phyloP scores from a whole-genome alignment of 345 rosid species.

The Syzygium aqueum region DNA sequence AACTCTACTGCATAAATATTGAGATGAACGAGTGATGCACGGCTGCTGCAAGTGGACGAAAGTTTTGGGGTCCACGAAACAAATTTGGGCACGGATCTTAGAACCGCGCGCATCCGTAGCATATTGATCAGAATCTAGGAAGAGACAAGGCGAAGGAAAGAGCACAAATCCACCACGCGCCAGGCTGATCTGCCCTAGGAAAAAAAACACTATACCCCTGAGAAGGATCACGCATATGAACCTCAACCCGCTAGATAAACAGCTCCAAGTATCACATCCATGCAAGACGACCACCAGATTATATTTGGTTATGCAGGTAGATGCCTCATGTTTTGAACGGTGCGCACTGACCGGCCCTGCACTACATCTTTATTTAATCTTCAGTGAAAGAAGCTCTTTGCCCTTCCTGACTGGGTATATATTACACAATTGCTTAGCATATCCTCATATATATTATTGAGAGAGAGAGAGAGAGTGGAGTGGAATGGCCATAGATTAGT shows the following conservation, averaged over 20 bases:
- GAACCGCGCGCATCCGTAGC: not conserved
- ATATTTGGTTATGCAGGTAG: not conserved
- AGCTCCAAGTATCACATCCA: not conserved
- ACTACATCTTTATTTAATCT: not conserved
- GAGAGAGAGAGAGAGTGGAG: constrained; percentile 10
- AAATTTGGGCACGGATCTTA: not conserved
- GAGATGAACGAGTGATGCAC: not conserved
- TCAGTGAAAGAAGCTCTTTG: not conserved
- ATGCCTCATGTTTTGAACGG: not conserved
- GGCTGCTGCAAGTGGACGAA: not conserved
- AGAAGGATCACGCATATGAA: not conserved
- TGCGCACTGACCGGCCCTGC: not conserved
- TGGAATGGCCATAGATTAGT: constrained; percentile 52
- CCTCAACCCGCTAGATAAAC: not conserved
- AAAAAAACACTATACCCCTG: not conserved
- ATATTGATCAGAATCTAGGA: not conserved
- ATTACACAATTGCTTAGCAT: not conserved
- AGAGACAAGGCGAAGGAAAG: not conserved
- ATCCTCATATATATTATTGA: not conserved
- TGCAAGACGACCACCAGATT: not conserved
- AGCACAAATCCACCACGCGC: not conserved
- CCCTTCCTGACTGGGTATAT: not conserved
- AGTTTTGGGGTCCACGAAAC: not conserved
- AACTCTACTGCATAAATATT: not conserved
- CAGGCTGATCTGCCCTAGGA: not conserved